A percentile compares a stretch with the other conserved stretches of the same genome.
phyloP scores from a whole-genome alignment of 164 flowering plant genomes.

The Stephania yunnanensis region DNA sequence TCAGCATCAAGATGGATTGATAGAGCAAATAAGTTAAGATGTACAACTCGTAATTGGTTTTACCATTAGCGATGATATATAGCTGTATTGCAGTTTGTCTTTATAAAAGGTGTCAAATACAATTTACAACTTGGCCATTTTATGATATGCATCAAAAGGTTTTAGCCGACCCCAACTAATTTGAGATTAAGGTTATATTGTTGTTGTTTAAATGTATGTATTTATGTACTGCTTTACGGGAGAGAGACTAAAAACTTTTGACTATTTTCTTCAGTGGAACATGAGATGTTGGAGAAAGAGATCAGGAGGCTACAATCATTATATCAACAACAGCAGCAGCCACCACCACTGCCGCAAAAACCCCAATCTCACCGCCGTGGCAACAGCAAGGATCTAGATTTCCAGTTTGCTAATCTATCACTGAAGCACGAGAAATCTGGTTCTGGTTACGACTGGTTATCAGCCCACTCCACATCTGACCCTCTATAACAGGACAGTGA shows the following conservation, averaged over 20 bases:
- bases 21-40: too few species aligned
- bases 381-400: slow-evolving; percentile 73
- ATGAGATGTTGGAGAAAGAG: slow-evolving; percentile 91
- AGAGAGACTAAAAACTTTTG: slow-evolving; percentile 3
- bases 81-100: too few species aligned
- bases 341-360: slow-evolving; percentile 40
- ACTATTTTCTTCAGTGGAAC: slow-evolving; percentile 61
- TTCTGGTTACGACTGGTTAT: slow-evolving; percentile 43
- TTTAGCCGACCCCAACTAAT: too few species aligned
- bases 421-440: slow-evolving; percentile 52
- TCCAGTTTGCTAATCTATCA: slow-evolving; percentile 69
- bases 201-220: too few species aligned
- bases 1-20: too few species aligned
- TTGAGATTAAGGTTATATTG: too few species aligned
- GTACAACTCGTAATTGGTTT: too few species aligned
- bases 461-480: slow-evolving; percentile 47
- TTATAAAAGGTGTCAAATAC: too few species aligned
- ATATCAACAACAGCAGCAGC: slow-evolving; percentile 45
- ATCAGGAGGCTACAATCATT: slow-evolving; percentile 56
- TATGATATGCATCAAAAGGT: too few species aligned
- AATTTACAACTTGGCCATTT: too few species aligned
- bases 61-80: too few species aligned
- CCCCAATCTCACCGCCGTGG: slow-evolving; percentile 52
- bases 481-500: slow-evolving; percentile 1
- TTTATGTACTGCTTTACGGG: background rate